Conservation (phyloP, 192 early-diverging fungal genomes). For the Spinellus fusiger region DNA sequence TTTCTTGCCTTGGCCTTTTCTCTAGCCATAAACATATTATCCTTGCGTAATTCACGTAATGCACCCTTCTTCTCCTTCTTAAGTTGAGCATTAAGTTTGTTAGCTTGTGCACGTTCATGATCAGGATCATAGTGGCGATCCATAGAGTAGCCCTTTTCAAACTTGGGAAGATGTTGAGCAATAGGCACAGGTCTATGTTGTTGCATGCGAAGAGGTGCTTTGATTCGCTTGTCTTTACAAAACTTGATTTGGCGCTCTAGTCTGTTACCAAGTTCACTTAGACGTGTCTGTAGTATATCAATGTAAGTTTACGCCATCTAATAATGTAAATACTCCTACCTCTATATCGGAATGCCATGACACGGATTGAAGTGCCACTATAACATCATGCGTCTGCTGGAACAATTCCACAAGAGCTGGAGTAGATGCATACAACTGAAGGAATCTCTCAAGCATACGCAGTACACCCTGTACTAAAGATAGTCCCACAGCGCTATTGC, state of each 20-base stretch:
- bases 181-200: conserved; percentile 83
- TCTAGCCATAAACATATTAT: conserved; percentile 80
- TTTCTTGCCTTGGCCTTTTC: conserved; percentile 61
- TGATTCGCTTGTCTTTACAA: conserved; percentile 41
- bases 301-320: background rate
- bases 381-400: conserved; percentile 27
- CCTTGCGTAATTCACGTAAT: conserved; percentile 91
- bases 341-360: conserved; percentile 25
- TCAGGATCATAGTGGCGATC: conserved; percentile 82
- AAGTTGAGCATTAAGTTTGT: conserved; percentile 76
- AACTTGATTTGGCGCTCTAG: conserved; percentile 50
- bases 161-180: conserved; percentile 83
- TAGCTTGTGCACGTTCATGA: conserved; percentile 61
- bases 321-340: conserved; percentile 19
- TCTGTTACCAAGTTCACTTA: conserved; percentile 28
- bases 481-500: conserved; percentile 22
- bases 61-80: conserved; percentile 95
- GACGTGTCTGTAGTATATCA: background rate
- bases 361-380: conserved; percentile 19
- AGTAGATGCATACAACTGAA: conserved; percentile 49
- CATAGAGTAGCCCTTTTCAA: conserved; percentile 83
- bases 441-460: conserved; percentile 38
- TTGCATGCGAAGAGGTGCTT: conserved; percentile 75
- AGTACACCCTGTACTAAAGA: conserved; percentile 34
- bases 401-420: conserved; percentile 64